phyloP scores from a whole-genome alignment of 306 rosid species.

The Cicer judaicum region DNA sequence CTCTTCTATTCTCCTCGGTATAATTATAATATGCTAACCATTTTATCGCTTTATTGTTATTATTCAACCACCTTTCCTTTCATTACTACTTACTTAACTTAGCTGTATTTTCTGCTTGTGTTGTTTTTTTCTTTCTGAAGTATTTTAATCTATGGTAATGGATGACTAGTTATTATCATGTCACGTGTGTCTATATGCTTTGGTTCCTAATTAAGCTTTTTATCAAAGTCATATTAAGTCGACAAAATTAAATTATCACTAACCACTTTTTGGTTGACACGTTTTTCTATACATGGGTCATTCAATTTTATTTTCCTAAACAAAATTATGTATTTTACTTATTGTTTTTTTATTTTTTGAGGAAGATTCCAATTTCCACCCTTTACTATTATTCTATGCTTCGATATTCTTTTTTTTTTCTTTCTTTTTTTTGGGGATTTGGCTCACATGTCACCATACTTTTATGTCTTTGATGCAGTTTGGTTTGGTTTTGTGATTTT shows the following conservation, averaged over 20 bases:
- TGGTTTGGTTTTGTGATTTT: slow-evolving; percentile 38
- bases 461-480: slow-evolving; percentile 45
- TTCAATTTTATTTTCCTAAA: background rate
- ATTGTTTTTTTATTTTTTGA: background rate
- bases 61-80: too few species aligned
- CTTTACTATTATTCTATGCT: slow-evolving; percentile 21
- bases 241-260: background rate
- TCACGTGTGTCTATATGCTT: background rate
- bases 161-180: background rate
- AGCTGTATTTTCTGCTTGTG: background rate
- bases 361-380: slow-evolving; percentile 5
- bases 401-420: slow-evolving; percentile 9
- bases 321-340: background rate
- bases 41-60: too few species aligned
- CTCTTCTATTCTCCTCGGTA: too few species aligned
- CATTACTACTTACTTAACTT: too few species aligned
- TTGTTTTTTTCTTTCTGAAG: background rate
- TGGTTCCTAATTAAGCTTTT: background rate
- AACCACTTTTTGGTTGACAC: background rate
- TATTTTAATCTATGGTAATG: background rate
- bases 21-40: too few species aligned
- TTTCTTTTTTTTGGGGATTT: slow-evolving; percentile 19
- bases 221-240: background rate
- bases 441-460: background rate
- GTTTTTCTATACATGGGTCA: slow-evolving; percentile 10